Evolutionary conservation across 345 rosid genomes (phyloP), one percentile per base, ranked within the genome.

Genomic region (Excoecaria cochinchinensis): DNA sequence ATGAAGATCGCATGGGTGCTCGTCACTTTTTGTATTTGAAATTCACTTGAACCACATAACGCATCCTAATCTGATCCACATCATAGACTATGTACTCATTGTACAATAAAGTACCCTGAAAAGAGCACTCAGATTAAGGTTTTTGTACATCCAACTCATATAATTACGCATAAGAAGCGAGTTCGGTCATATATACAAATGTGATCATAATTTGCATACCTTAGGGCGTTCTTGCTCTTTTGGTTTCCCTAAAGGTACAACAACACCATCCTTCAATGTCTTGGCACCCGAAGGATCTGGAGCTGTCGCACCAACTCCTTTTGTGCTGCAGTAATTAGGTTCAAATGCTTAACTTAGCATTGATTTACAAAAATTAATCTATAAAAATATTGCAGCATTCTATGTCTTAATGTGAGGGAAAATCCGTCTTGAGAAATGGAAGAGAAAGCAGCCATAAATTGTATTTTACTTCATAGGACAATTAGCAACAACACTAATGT

Each of bases 51-150:
- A 93, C 83, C 69, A 90, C 81, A 47, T 91, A 89, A 15, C 90
- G 88, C 95, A 91, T 89, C 86, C 87, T 84, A 66, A 94, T 91
- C 82, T 90, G 97, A 76, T 86, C 91, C 70, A 89, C 93, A 74
- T 87, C 87, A 92, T 92, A 92, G 42, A 94, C 97, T 42, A 90
- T 87, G 84, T 89, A 94, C 75, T 94, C 96, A 22, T 94, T 92
- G 87, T 89, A 91, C 81, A 79, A 24, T 51, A 93, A 87, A 72
- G 75, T 44, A 50, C 91, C 95, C 95, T 91, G 91, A 87, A 84
- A 79, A 24, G 73, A 75, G 67, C 0, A 47, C 50, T 56, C 72
- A 17, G 63, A 22, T 39, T 0, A 47, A 48, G 58, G 0, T 3
- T 65, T 12, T 15, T 31, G 51, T 5, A 15, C 63, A 52, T 53